Conservation (phyloP, 2,329 filamentous ascomycete genomes). For the Pleoardoris graminearum region DNA sequence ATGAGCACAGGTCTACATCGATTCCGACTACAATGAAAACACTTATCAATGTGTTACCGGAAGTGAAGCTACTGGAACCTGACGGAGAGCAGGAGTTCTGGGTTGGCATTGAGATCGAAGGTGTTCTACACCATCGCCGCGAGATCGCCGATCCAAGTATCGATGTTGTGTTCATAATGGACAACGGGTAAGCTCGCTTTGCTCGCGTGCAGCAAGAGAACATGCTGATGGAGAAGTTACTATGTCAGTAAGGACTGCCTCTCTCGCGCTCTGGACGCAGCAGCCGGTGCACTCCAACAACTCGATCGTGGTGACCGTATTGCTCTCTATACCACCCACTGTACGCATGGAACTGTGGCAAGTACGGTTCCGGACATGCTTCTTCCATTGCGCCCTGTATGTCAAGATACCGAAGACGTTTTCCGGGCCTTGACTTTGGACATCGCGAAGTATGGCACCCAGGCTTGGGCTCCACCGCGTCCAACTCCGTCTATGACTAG, state of each 20-base stretch:
- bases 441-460: conserved; percentile 26
- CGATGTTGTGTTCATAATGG: conserved; percentile 43
- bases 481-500: conserved; percentile 36
- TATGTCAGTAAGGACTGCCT: conserved; percentile 35
- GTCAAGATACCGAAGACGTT: conserved; percentile 17
- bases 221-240: conserved; percentile 20
- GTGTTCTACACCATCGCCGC: conserved; percentile 28
- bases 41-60: conserved; percentile 26
- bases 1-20: neutral
- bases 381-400: conserved; percentile 23
- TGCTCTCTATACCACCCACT: conserved; percentile 38
- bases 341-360: conserved; percentile 31
- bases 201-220: conserved; percentile 1
- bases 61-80: conserved; percentile 22
- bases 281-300: conserved; percentile 23
- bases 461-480: conserved; percentile 31
- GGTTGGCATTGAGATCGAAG: conserved; percentile 39
- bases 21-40: conserved; percentile 28
- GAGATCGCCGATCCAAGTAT: conserved; percentile 22
- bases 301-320: conserved; percentile 28
- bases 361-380: conserved; percentile 32
- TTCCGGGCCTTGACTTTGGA: conserved; percentile 23
- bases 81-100: conserved; percentile 28
- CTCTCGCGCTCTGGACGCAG: conserved; percentile 21
- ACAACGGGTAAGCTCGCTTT: conserved; percentile 39